Conservation (phyloP, 768 basidiomycete species). For the Gymnopilus junonius region DNA sequence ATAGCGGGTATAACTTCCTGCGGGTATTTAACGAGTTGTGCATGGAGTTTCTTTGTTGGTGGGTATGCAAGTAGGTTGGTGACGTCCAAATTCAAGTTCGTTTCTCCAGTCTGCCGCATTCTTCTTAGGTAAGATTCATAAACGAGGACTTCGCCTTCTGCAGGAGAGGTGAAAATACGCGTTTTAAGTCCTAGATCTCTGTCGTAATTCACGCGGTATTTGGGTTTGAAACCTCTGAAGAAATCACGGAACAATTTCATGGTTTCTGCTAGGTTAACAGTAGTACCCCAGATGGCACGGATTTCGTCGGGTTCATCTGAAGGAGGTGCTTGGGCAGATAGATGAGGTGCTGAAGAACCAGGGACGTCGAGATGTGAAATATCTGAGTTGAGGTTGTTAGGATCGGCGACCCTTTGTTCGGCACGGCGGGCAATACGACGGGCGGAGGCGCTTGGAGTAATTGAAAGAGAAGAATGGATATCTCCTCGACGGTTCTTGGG, state of each 20-base stretch:
- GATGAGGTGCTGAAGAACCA: conserved; percentile 49
- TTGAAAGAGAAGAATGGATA: conserved; percentile 80
- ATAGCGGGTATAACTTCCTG: conserved; percentile 97
- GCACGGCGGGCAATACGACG: conserved; percentile 42
- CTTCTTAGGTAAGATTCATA: conserved; percentile 84
- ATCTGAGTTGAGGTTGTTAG: conserved; percentile 60
- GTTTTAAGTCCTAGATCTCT: conserved; percentile 60
- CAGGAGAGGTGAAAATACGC: conserved; percentile 56
- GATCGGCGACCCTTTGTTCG: conserved; percentile 28
- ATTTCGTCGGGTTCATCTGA: conserved; percentile 84
- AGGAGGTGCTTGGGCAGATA: conserved; percentile 64
- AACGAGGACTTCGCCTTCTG: conserved; percentile 67
- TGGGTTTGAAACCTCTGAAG: conserved; percentile 90
- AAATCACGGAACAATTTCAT: conserved; percentile 93
- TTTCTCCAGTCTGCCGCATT: conserved; percentile 92
- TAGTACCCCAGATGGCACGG: conserved; percentile 97
- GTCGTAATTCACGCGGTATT: conserved; percentile 80
- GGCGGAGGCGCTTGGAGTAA: conserved; percentile 52
- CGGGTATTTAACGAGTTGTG: conserved; percentile 89
- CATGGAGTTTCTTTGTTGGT: conserved; percentile 78
- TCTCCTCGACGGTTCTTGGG: conserved; percentile 84
- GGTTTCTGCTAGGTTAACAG: conserved; percentile 87
- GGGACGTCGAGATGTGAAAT: conserved; percentile 61
- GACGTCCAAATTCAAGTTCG: conserved; percentile 91
- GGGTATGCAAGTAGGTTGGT: conserved; percentile 87